These are phyloP conservation scores for Penicillium sp. DNA, from an alignment of 2,329 filamentous ascomycete genomes.

Conservation along the genomic window DNA sequence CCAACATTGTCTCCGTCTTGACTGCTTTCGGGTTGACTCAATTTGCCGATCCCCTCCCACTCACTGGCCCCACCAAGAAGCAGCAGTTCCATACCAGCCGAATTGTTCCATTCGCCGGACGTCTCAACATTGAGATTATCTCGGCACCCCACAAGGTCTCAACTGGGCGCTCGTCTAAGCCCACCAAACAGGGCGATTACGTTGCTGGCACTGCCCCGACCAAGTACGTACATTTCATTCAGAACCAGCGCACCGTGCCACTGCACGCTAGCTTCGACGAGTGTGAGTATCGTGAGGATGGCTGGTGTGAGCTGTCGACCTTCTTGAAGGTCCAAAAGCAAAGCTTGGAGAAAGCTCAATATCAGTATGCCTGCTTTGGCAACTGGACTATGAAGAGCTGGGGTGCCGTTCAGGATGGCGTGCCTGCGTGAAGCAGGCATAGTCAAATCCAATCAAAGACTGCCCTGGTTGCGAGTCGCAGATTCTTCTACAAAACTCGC, in stretches of 20 bases:
- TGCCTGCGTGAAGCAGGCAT: slow-evolving; percentile 19
- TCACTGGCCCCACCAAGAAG: slow-evolving; percentile 55
- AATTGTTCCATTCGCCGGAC: slow-evolving; percentile 71
- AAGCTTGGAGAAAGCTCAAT: slow-evolving; percentile 63
- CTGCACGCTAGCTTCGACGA: slow-evolving; percentile 67
- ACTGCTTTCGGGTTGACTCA: slow-evolving; percentile 73
- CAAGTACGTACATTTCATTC: slow-evolving; percentile 72
- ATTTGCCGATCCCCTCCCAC: slow-evolving; percentile 63
- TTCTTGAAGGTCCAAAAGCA: slow-evolving; percentile 66
- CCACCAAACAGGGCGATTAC: slow-evolving; percentile 10
- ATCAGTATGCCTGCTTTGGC: slow-evolving; percentile 68
- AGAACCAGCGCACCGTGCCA: slow-evolving; percentile 74
- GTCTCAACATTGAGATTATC: slow-evolving; percentile 76
- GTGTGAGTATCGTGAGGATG: slow-evolving; percentile 69
- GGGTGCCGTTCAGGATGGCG: slow-evolving; percentile 33
- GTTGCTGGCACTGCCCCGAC: slow-evolving; percentile 57
- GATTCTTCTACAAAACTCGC: neutral
- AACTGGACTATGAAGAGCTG: slow-evolving; percentile 31
- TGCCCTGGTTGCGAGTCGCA: neutral
- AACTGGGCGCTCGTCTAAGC: slow-evolving; percentile 52
- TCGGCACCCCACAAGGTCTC: slow-evolving; percentile 65
- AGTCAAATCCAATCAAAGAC: neutral
- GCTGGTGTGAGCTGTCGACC: slow-evolving; percentile 74
- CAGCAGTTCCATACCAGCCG: slow-evolving; percentile 69
- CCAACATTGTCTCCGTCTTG: slow-evolving; percentile 70